These are phyloP conservation scores for Colletotrichum filicis DNA, from an alignment of 2,329 filamentous ascomycete species.

Conservation along the genomic window DNA sequence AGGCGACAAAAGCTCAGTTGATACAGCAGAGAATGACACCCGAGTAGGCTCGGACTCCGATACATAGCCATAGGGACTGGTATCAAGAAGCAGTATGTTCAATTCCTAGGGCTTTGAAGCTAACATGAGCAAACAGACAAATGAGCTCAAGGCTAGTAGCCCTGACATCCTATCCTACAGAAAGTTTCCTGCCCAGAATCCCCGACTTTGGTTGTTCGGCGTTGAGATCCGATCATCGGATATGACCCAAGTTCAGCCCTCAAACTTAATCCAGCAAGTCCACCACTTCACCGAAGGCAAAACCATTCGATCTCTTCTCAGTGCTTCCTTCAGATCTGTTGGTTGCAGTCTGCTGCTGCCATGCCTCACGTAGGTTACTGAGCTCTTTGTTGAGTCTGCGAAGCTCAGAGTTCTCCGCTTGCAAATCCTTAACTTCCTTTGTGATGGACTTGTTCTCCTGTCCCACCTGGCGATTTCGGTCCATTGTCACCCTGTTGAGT, in stretches of 20 bases:
- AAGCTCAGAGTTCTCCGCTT: background rate
- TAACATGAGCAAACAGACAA: background rate
- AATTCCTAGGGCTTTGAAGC: background rate
- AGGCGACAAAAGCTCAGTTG: background rate
- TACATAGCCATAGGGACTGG: background rate
- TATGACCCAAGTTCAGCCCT: background rate
- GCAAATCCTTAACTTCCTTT: background rate
- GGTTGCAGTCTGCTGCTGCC: rapidly evolving
- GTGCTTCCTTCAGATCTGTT: background rate
- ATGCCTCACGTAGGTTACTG: background rate
- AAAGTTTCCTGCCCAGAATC: background rate
- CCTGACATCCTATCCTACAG: background rate
- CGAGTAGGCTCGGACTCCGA: background rate
- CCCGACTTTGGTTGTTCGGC: background rate
- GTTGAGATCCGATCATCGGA: background rate
- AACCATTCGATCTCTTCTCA: background rate
- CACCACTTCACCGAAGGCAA: background rate
- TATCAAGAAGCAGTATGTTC: background rate
- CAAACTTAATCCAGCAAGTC: background rate
- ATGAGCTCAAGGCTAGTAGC: background rate
- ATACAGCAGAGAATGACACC: background rate
- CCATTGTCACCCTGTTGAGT: background rate
- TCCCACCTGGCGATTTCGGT: background rate
- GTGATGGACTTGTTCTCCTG: background rate
- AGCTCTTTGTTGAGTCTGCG: background rate